These are phyloP conservation scores for Cyberlindnera nakhonratchasimensis DNA, from an alignment of 805 yeast genomes.

Conservation along the genomic window DNA sequence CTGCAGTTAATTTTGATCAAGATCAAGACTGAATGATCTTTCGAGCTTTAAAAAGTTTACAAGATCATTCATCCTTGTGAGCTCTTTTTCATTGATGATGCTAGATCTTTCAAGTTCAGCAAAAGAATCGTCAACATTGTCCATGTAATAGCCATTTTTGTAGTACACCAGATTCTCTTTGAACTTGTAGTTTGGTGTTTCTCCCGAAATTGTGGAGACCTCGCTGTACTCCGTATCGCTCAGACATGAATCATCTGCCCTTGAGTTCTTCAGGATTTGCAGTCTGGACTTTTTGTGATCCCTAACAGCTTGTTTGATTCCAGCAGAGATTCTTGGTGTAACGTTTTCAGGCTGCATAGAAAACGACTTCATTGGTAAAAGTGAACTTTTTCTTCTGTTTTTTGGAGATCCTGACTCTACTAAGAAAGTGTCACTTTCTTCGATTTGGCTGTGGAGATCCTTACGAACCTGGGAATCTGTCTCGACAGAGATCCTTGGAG, in stretches of 20 bases:
- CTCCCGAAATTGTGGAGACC: conserved; percentile 24
- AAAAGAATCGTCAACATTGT: conserved; percentile 23
- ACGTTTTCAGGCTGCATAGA: conserved; percentile 1
- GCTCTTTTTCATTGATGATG: conserved; percentile 22
- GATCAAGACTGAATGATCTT: conserved; percentile 12
- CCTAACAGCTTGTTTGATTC: conserved; percentile 27
- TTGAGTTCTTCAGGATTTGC: conserved; percentile 17
- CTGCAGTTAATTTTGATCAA: not conserved
- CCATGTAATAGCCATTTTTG: conserved; percentile 27
- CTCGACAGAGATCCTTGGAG: not conserved
- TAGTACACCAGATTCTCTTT: conserved; percentile 24
- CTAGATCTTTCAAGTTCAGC: conserved; percentile 22
- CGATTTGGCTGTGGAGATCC: not conserved
- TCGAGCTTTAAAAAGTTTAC: conserved; percentile 26
- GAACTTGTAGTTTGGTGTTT: conserved; percentile 27
- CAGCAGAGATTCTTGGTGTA: conserved; percentile 26
- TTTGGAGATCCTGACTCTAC: conserved; percentile 21
- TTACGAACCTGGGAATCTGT: not conserved
- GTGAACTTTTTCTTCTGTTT: conserved; percentile 4
- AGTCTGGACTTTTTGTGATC: conserved; percentile 26
- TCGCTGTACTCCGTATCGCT: conserved; percentile 29
- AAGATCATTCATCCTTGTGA: conserved; percentile 20
- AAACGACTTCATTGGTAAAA: conserved; percentile 1
- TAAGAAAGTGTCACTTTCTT: not conserved
- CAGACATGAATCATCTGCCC: conserved; percentile 11